A percentile compares a stretch with the other conserved stretches of the same genome.
These are phyloP conservation scores for Rutstroemia sp. DNA, from an alignment of 2,329 filamentous ascomycete genomes.

Conservation along the genomic window DNA sequence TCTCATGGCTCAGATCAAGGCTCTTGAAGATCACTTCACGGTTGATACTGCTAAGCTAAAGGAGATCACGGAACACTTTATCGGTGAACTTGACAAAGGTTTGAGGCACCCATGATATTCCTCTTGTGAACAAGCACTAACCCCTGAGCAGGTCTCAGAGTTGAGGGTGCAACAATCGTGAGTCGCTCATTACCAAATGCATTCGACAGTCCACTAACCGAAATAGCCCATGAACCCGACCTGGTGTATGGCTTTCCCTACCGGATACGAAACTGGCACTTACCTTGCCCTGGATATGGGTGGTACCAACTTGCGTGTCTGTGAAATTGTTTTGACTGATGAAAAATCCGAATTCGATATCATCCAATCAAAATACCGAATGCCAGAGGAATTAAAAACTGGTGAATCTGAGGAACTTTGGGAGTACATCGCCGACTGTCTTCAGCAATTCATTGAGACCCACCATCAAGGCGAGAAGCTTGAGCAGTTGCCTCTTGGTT, in stretches of 20 bases:
- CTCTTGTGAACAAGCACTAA: slow-evolving; percentile 7
- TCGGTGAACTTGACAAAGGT: slow-evolving; percentile 82
- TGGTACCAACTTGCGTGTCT: slow-evolving; percentile 91
- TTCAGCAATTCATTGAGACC: slow-evolving; percentile 82
- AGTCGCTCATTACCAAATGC: slow-evolving; percentile 33
- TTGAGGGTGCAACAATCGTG: slow-evolving; percentile 89
- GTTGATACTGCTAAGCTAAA: slow-evolving; percentile 76
- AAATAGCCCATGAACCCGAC: slow-evolving; percentile 91
- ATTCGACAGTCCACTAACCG: slow-evolving; percentile 11
- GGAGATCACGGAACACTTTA: slow-evolving; percentile 82
- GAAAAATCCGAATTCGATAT: slow-evolving; percentile 89
- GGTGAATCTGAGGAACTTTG: slow-evolving; percentile 79
- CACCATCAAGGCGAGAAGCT: slow-evolving; percentile 66
- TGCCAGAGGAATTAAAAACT: slow-evolving; percentile 88
- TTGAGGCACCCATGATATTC: slow-evolving; percentile 10
- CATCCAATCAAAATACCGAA: slow-evolving; percentile 90
- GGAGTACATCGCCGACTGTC: slow-evolving; percentile 90
- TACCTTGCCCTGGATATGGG: slow-evolving; percentile 93
- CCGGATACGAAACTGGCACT: slow-evolving; percentile 78
- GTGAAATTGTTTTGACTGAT: slow-evolving; percentile 82
- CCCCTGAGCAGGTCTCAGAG: slow-evolving; percentile 57
- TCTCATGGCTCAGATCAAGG: slow-evolving; percentile 71
- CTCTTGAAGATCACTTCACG: slow-evolving; percentile 76
- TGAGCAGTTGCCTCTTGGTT: slow-evolving; percentile 70
- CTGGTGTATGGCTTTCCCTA: slow-evolving; percentile 88